Conservation (phyloP, 1,284 basidiomycete species). For the Trichosporon inkin region DNA sequence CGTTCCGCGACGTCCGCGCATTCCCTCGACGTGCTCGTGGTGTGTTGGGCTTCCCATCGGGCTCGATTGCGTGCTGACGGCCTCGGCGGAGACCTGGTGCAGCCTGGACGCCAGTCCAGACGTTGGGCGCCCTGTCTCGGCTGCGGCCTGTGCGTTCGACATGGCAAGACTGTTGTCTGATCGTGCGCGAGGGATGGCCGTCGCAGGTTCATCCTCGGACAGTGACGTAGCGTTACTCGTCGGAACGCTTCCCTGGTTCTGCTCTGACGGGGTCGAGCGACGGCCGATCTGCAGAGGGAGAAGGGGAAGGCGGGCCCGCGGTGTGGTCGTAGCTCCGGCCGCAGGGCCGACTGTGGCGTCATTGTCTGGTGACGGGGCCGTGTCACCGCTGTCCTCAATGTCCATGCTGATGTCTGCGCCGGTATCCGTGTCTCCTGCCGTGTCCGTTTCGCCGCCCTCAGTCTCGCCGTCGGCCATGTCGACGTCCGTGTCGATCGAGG, state of each 20-base stretch:
- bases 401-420: constrained; percentile 34
- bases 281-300: constrained; percentile 37
- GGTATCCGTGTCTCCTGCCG: constrained; percentile 36
- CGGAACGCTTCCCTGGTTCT: constrained; percentile 28
- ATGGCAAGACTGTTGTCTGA: constrained; percentile 38
- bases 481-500: constrained; percentile 39
- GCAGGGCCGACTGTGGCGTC: background rate
- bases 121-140: constrained; percentile 19
- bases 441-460: constrained; percentile 37
- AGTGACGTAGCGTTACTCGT: constrained; percentile 34
- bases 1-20: constrained; percentile 32
- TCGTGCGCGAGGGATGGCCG: constrained; percentile 34
- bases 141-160: constrained; percentile 20
- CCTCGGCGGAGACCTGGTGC: constrained; percentile 34
- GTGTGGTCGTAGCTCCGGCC: constrained; percentile 32
- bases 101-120: constrained; percentile 29
- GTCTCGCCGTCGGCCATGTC: constrained; percentile 48
- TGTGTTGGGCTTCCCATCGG: constrained; percentile 43
- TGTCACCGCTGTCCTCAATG: constrained; percentile 12
- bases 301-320: constrained; percentile 35
- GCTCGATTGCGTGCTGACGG: constrained; percentile 43
- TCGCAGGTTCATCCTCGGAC: constrained; percentile 31
- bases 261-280: constrained; percentile 21
- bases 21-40: constrained; percentile 28
- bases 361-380: constrained; percentile 2